These are phyloP conservation scores for Glarea lozoyensis DNA, from an alignment of 495 filamentous ascomycete species.

Conservation along the genomic window DNA sequence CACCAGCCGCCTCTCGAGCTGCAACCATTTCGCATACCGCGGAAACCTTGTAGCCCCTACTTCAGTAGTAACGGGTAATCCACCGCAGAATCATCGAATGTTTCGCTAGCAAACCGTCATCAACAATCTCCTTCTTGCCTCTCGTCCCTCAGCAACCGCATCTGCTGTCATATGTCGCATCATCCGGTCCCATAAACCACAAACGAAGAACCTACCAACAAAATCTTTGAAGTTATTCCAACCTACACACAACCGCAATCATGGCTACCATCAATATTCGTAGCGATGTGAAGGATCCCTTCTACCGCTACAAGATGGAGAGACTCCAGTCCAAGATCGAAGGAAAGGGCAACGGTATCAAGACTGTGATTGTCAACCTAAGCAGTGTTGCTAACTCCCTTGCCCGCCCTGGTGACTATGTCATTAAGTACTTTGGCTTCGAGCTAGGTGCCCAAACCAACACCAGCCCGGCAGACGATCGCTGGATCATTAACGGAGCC, in stretches of 20 bases:
- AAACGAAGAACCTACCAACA: constrained; percentile 23
- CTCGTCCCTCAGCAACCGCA: constrained; percentile 15
- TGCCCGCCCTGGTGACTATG: constrained; percentile 82
- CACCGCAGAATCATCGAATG: constrained; percentile 33
- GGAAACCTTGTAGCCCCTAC: constrained; percentile 79
- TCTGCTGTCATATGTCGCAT: constrained; percentile 38
- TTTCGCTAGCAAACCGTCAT: constrained; percentile 34
- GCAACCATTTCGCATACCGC: constrained; percentile 85
- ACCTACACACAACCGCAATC: constrained; percentile 32
- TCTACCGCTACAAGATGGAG: constrained; percentile 99
- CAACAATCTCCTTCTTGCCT: constrained; percentile 30
- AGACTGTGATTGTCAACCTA: constrained; percentile 93
- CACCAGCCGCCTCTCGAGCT: constrained; percentile 84
- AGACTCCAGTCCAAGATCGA: constrained; percentile 96
- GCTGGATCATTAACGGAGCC: constrained; percentile 99
- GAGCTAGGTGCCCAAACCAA: constrained; percentile 98
- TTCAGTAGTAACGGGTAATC: constrained; percentile 70
- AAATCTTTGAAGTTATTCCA: constrained; percentile 18
- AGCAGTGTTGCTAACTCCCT: constrained; percentile 90
- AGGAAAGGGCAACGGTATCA: constrained; percentile 97
- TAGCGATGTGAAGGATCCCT: constrained; percentile 94
- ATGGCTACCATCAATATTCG: constrained; percentile 96
- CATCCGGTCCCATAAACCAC: constrained; percentile 35
- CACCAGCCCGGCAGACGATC: constrained; percentile 91
- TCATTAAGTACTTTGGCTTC: constrained; percentile 99